Conservation (phyloP, 2,329 filamentous ascomycete species). For the Biscogniauxia marginata region DNA sequence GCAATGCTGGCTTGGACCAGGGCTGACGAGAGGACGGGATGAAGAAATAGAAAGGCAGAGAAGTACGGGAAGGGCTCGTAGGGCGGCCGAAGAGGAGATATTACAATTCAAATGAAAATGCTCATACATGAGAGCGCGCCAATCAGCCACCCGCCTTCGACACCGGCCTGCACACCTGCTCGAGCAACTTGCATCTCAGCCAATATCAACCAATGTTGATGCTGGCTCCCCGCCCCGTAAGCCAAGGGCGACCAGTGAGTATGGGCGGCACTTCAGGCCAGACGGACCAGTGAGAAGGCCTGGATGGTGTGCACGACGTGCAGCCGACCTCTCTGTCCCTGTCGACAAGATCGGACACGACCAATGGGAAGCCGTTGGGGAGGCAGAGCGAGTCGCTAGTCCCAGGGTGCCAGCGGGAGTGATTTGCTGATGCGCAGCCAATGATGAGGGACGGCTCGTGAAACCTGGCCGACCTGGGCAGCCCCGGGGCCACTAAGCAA, state of each 20-base stretch:
- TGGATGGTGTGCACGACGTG: constrained; percentile 30
- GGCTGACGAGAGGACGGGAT: no score
- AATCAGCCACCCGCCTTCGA: constrained; percentile 3
- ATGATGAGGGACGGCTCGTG: constrained; percentile 19
- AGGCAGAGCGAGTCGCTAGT: constrained; percentile 30
- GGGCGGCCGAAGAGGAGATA: background rate
- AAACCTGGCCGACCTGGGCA: no score
- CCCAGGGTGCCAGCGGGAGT: constrained; percentile 22
- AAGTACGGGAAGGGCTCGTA: background rate
- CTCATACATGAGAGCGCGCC: background rate
- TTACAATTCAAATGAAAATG: background rate
- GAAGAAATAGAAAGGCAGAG: no score
- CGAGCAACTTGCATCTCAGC: constrained; percentile 7
- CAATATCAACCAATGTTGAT: constrained; percentile 24
- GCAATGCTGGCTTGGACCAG: no score
- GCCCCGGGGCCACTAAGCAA: constrained; percentile 13
- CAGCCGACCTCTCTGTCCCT: constrained; percentile 21
- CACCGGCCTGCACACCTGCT: constrained; percentile 14
- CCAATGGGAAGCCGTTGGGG: constrained; percentile 27
- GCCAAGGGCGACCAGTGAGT: constrained; percentile 19
- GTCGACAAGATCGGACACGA: constrained; percentile 14
- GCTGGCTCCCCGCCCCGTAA: constrained; percentile 23
- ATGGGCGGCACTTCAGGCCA: constrained; percentile 30
- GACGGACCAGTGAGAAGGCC: constrained; percentile 30
- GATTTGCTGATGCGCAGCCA: constrained; percentile 29